phyloP scores from a whole-genome alignment of 208 protist genomes.

The Leishmania gerbilli region DNA sequence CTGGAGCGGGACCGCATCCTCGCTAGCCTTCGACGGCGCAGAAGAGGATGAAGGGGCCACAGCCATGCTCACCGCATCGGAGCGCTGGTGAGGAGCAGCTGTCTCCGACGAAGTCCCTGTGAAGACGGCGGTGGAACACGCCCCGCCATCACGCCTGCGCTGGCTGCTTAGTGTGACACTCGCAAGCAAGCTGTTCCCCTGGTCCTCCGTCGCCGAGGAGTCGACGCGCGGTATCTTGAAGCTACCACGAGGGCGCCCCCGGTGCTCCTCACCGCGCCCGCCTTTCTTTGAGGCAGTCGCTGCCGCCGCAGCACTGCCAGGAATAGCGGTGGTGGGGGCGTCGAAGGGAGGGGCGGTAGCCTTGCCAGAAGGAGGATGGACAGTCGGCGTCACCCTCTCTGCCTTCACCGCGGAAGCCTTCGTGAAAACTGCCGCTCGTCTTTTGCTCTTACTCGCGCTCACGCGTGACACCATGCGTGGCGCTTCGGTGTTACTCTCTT shows the following conservation, averaged over 20 bases:
- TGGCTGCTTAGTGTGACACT: constrained; percentile 5
- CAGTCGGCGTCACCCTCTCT: background rate
- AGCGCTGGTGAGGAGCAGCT: constrained; percentile 5
- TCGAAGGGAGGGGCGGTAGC: background rate
- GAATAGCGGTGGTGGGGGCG: background rate
- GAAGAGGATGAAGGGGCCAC: background rate
- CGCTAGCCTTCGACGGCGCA: background rate
- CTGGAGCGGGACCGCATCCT: background rate
- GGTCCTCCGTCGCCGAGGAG: background rate
- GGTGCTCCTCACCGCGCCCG: constrained; percentile 22
- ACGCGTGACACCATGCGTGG: background rate
- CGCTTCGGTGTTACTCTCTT: background rate
- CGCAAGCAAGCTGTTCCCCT: background rate
- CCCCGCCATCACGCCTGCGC: constrained; percentile 5
- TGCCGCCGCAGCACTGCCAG: background rate
- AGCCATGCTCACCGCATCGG: background rate
- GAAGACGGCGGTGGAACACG: background rate
- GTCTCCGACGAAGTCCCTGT: background rate
- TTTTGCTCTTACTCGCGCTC: background rate
- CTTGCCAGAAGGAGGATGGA: background rate
- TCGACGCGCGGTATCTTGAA: constrained; percentile 21
- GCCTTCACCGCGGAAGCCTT: background rate
- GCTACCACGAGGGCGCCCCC: constrained; percentile 23
- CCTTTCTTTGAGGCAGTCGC: constrained; percentile 8
- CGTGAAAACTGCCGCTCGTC: background rate